phyloP scores from a whole-genome alignment of 2,329 filamentous ascomycete species.

The Colletotrichum gloeosporioides region DNA sequence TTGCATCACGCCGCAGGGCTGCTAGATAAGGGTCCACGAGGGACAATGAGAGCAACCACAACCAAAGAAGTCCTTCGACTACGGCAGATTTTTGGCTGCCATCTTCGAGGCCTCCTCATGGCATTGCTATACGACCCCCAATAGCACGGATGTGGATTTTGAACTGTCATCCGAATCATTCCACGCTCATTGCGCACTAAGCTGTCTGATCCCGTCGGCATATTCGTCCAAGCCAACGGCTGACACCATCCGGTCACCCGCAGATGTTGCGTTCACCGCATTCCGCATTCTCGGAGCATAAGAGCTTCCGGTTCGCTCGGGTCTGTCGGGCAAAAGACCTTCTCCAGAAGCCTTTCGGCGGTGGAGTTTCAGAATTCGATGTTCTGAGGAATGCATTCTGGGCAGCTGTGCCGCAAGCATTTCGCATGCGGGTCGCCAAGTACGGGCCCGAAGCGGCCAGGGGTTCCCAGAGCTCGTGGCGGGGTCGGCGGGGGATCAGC shows the following conservation, averaged over 20 bases:
- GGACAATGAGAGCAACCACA: not conserved
- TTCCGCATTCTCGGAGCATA: not conserved
- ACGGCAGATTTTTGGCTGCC: not conserved
- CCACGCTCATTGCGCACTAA: not conserved
- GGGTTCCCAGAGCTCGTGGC: not conserved
- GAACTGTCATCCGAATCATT: not conserved
- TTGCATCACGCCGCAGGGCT: not conserved
- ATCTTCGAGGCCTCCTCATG: not conserved
- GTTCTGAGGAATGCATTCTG: slow-evolving; percentile 5
- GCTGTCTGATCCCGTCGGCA: not conserved
- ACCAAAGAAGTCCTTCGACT: not conserved
- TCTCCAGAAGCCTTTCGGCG: not conserved
- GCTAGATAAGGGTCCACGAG: not conserved
- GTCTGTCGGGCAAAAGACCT: not conserved
- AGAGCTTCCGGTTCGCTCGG: not conserved
- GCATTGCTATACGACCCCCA: not conserved
- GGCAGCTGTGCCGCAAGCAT: slow-evolving; percentile 6
- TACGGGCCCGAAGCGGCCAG: not conserved
- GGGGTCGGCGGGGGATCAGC: not conserved
- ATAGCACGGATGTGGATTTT: not conserved
- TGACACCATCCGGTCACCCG: not conserved
- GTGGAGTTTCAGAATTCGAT: not conserved
- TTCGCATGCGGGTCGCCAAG: slow-evolving; percentile 5
- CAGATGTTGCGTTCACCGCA: not conserved
- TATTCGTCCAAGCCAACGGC: not conserved